Evolutionary conservation across 176 grass and related monocot species (phyloP).

Genomic region (Aechmea fasciata): DNA sequence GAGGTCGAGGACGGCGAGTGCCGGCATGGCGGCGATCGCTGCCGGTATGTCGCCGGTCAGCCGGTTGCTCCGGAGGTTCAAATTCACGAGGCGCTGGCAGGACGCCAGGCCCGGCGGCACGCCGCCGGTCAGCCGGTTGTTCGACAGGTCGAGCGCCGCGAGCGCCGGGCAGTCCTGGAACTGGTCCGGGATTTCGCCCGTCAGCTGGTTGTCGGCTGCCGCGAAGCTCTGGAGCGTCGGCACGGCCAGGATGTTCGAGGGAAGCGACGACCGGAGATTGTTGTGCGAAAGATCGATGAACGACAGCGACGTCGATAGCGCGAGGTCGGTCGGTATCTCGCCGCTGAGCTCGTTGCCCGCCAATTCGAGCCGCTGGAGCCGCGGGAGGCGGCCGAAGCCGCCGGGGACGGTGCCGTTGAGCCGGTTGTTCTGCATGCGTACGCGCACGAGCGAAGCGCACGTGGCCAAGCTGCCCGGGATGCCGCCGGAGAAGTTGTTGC

Average conservation of each 20-base stretch:
- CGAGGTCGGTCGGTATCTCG: slow-evolving; percentile 68
- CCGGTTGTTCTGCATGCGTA: slow-evolving; percentile 75
- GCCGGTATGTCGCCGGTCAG: slow-evolving; percentile 55
- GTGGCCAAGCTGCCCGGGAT: slow-evolving; percentile 56
- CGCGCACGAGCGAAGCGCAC: slow-evolving; percentile 63
- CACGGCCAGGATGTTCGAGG: slow-evolving; percentile 56
- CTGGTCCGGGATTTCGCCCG: slow-evolving; percentile 64
- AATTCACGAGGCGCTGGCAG: slow-evolving; percentile 68
- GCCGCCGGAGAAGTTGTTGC: slow-evolving; percentile 55
- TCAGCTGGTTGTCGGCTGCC: slow-evolving; percentile 67
- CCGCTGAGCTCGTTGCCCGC: slow-evolving; percentile 63
- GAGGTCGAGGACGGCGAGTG: slow-evolving; percentile 77
- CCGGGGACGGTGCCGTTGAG: slow-evolving; percentile 54
- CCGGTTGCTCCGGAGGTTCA: slow-evolving; percentile 54
- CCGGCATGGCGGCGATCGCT: slow-evolving; percentile 71
- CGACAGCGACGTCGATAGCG: slow-evolving; percentile 56
- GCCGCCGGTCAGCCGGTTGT: slow-evolving; percentile 45
- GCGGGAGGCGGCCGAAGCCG: slow-evolving; percentile 62
- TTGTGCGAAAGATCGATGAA: slow-evolving; percentile 88
- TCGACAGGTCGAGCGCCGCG: slow-evolving; percentile 71
- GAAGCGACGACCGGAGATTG: slow-evolving; percentile 46
- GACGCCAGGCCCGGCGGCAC: slow-evolving; percentile 67
- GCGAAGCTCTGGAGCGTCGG: slow-evolving; percentile 70
- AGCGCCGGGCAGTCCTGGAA: slow-evolving; percentile 85
- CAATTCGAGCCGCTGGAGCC: slow-evolving; percentile 73